Evolutionary conservation across 495 filamentous ascomycete genomes (phyloP).

Genomic region (Tuber umbilicatum): DNA sequence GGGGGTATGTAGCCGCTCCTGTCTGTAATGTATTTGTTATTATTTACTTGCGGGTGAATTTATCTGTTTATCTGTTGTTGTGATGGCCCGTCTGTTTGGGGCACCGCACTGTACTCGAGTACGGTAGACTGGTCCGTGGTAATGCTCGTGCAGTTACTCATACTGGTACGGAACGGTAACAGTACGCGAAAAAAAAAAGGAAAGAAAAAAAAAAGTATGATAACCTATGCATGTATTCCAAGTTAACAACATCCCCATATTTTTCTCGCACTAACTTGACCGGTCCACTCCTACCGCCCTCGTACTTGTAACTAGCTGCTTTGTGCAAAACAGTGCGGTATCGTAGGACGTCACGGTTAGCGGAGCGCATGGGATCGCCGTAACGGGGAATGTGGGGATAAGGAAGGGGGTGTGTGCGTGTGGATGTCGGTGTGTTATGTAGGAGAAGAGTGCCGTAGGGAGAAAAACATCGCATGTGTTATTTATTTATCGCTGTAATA

Average conservation of each 20-base stretch:
- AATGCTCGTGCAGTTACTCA: background rate
- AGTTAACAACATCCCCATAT: background rate
- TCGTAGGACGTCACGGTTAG: background rate
- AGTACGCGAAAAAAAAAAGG: too few species aligned
- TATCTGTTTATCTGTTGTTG: background rate
- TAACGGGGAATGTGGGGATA: conserved; percentile 1
- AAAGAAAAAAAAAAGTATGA: too few species aligned
- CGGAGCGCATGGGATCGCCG: background rate
- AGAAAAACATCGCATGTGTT: conserved; percentile 5
- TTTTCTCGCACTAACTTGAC: background rate
- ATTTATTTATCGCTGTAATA: too few species aligned
- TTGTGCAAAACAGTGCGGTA: background rate
- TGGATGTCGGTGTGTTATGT: background rate
- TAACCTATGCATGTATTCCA: background rate
- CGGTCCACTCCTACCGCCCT: too few species aligned
- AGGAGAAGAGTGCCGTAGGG: background rate
- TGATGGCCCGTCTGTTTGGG: background rate
- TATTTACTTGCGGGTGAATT: background rate
- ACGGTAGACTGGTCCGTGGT: background rate
- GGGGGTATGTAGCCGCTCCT: background rate
- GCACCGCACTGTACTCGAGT: too few species aligned
- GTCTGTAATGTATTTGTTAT: background rate
- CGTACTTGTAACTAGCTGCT: too few species aligned
- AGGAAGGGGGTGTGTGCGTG: background rate
- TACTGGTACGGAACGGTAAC: too few species aligned